A percentile compares a stretch with the other conserved stretches of the same genome.
Evolutionary conservation across 257 asterid species (phyloP).

Genomic region (Anisodus acutangulus): DNA sequence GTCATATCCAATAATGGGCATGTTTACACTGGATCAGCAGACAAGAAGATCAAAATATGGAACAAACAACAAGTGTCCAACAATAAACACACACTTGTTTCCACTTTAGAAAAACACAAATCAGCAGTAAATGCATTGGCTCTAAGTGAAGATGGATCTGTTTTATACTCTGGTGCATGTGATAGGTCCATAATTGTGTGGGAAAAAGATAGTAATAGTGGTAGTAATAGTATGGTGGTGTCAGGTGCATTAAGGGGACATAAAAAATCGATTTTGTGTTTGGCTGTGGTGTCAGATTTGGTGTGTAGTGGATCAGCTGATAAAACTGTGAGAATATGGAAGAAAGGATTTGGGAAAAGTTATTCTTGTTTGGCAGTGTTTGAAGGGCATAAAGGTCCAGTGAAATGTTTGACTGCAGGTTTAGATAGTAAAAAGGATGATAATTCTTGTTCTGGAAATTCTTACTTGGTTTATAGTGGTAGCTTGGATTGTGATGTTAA

Average conservation of each 20-base stretch:
- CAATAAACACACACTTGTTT: slow-evolving; percentile 43
- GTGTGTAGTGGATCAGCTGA: slow-evolving; percentile 82
- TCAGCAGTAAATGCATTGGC: slow-evolving; percentile 72
- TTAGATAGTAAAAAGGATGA: slow-evolving; percentile 31
- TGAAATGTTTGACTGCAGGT: slow-evolving; percentile 59
- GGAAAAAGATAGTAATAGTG: slow-evolving; percentile 32
- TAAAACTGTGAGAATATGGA: slow-evolving; percentile 72
- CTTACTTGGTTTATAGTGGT: slow-evolving; percentile 66
- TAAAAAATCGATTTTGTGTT: slow-evolving; percentile 57
- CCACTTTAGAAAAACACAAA: slow-evolving; percentile 55
- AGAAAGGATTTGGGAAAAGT: slow-evolving; percentile 47
- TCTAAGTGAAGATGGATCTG: slow-evolving; percentile 49
- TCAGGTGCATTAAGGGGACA: slow-evolving; percentile 66
- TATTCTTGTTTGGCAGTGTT: slow-evolving; percentile 61
- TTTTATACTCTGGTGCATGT: slow-evolving; percentile 64
- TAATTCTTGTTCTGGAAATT: slow-evolving; percentile 30
- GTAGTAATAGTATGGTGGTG: slow-evolving; percentile 39
- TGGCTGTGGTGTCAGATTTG: slow-evolving; percentile 51
- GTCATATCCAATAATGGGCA: slow-evolving; percentile 45
- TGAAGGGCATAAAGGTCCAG: slow-evolving; percentile 70
- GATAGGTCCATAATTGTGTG: slow-evolving; percentile 60
- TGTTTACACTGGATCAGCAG: slow-evolving; percentile 78
- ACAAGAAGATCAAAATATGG: slow-evolving; percentile 71
- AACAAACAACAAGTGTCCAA: slow-evolving; percentile 35
- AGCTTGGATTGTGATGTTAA: slow-evolving; percentile 72